phyloP scores from a whole-genome alignment of 495 filamentous ascomycete species.

The Xanthoparmelia taractica region DNA sequence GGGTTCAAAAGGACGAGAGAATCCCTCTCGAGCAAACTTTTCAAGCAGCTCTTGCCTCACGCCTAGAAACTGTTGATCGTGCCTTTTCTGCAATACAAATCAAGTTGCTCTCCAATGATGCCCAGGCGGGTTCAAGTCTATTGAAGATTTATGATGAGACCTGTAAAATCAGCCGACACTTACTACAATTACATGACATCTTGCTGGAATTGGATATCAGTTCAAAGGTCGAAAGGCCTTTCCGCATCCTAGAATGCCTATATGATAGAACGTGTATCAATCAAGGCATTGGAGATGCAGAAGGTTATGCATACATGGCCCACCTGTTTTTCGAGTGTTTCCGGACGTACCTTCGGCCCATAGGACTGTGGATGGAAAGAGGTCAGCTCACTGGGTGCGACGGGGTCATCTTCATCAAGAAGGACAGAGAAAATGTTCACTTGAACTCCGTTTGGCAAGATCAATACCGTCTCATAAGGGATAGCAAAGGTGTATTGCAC shows the following conservation, averaged over 20 bases:
- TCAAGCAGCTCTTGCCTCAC: constrained; percentile 39
- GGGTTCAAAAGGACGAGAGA: constrained; percentile 32
- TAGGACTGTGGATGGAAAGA: constrained; percentile 77
- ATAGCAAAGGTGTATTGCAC: constrained; percentile 47
- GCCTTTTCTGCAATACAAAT: constrained; percentile 40
- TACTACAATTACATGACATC: constrained; percentile 47
- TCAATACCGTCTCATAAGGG: constrained; percentile 56
- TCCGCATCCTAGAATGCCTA: constrained; percentile 61
- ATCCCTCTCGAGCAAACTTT: constrained; percentile 50
- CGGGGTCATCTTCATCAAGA: constrained; percentile 65
- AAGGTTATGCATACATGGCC: constrained; percentile 52
- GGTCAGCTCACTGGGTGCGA: constrained; percentile 59
- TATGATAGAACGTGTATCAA: constrained; percentile 58
- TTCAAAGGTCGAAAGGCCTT: constrained; percentile 37
- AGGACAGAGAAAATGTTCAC: constrained; percentile 49
- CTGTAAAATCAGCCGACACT: constrained; percentile 42
- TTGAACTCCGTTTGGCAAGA: constrained; percentile 64
- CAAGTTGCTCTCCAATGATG: constrained; percentile 34
- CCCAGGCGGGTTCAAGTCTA: constrained; percentile 43
- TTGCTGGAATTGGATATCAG: constrained; percentile 28
- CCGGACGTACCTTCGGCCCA: constrained; percentile 69
- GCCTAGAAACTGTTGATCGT: constrained; percentile 39
- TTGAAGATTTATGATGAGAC: constrained; percentile 56
- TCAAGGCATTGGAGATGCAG: constrained; percentile 59
- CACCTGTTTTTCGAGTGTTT: constrained; percentile 76